Percentiles rank a stretch among this genome's conserved stretches.
Evolutionary conservation across 345 rosid genomes (phyloP).

Genomic region (Gossypium thurberi): DNA sequence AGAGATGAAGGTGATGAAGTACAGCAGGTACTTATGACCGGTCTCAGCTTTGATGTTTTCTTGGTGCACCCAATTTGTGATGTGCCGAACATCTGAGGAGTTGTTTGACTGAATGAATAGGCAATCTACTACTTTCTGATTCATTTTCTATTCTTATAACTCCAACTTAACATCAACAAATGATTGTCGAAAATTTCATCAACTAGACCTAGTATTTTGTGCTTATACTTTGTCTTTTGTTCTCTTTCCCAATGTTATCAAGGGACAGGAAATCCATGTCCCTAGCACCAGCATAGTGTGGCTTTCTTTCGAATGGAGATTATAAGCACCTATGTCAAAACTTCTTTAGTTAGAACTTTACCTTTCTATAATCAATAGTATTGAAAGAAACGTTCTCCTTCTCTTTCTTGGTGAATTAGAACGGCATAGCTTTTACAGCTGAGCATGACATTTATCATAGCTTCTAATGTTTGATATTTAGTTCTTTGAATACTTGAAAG

Average conservation of each 20-base stretch:
- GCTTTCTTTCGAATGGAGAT: background rate
- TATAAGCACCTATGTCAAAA: background rate
- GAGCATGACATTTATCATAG: background rate
- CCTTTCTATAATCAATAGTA: background rate
- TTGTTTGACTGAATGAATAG: conserved; percentile 26
- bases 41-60: conserved; percentile 29
- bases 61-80: conserved; percentile 31
- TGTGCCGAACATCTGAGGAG: conserved; percentile 33
- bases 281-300: background rate
- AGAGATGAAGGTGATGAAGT: conserved; percentile 39
- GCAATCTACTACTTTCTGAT: conserved; percentile 29
- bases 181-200: background rate
- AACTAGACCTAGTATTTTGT: background rate
- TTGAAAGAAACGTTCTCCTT: no score
- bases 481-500: background rate
- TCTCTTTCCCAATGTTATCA: background rate
- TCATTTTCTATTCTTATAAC: conserved; percentile 28
- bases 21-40: conserved; percentile 46
- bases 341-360: background rate
- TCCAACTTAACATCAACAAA: background rate
- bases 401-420: background rate
- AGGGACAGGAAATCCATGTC: background rate
- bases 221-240: background rate
- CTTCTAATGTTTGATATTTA: background rate
- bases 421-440: background rate